Conservation (phyloP, 2,329 filamentous ascomycete species). For the Aspergillus piperis region DNA sequence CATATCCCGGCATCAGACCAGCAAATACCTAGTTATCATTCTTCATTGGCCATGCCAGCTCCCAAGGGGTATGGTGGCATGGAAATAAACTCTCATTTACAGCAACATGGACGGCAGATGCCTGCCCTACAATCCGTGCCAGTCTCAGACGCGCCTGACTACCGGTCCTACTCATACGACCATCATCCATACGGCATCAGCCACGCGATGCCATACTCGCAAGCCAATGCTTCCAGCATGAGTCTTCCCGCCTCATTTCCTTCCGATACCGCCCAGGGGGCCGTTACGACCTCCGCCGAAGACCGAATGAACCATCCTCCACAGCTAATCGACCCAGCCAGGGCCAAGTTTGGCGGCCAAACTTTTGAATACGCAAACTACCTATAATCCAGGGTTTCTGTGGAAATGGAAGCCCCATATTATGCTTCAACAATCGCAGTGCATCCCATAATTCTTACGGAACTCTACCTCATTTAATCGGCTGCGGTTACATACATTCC, state of each 20-base stretch:
- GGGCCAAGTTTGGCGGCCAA: slow-evolving; percentile 30
- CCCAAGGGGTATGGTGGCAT: slow-evolving; percentile 28
- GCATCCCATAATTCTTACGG: slow-evolving; percentile 2
- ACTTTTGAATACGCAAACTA: slow-evolving; percentile 36
- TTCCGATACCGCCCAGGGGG: slow-evolving; percentile 27
- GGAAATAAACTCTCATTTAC: slow-evolving; percentile 31
- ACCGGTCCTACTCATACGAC: slow-evolving; percentile 36
- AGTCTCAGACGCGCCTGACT: slow-evolving; percentile 37
- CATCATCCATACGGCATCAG: slow-evolving; percentile 30
- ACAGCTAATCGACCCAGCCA: slow-evolving; percentile 28
- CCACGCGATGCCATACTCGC: slow-evolving; percentile 33
- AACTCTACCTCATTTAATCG: slow-evolving; percentile 2
- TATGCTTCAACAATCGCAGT: neutral
- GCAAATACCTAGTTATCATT: slow-evolving; percentile 32
- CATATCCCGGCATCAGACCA: slow-evolving; percentile 23
- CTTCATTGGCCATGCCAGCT: slow-evolving; percentile 29
- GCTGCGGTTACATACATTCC: neutral
- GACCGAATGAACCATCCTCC: slow-evolving; percentile 28
- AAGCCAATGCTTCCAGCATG: slow-evolving; percentile 37
- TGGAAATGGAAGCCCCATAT: neutral
- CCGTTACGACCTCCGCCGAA: slow-evolving; percentile 21
- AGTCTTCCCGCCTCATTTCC: slow-evolving; percentile 39
- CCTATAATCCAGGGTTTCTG: slow-evolving; percentile 9
- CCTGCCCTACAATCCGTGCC: slow-evolving; percentile 33
- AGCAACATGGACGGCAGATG: slow-evolving; percentile 30